A percentile compares a stretch with the other conserved stretches of the same genome.
Conservation (phyloP, 2,329 filamentous ascomycete genomes). For the Raffaelea ambrosiae region DNA sequence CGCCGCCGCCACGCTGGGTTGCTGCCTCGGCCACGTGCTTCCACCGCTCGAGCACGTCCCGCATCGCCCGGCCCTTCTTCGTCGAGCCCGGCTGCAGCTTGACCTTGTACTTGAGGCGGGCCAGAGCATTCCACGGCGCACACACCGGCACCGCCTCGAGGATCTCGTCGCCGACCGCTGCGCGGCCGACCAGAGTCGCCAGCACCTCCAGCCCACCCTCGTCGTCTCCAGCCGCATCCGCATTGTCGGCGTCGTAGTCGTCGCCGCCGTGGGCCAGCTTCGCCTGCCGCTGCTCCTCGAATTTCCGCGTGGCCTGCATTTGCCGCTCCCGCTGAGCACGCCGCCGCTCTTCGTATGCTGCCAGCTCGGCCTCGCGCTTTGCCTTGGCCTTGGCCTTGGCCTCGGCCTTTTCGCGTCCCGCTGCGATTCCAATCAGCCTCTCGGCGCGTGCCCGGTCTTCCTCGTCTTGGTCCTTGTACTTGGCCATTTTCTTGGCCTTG, state of each 20-base stretch:
- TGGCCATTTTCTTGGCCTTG: conserved; percentile 84
- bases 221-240: conserved; percentile 47
- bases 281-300: conserved; percentile 59
- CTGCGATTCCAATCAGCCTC: conserved; percentile 70
- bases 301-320: conserved; percentile 65
- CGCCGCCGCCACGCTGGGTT: conserved; percentile 31
- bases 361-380: conserved; percentile 61
- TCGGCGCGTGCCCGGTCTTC: conserved; percentile 82
- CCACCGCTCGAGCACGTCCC: conserved; percentile 83
- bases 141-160: conserved; percentile 57
- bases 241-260: conserved; percentile 50
- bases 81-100: conserved; percentile 84
- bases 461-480: conserved; percentile 91
- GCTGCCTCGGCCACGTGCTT: conserved; percentile 43
- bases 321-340: conserved; percentile 71
- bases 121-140: conserved; percentile 55
- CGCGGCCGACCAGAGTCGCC: conserved; percentile 68
- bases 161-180: conserved; percentile 75
- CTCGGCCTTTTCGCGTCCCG: conserved; percentile 57
- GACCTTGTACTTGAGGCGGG: conserved; percentile 80
- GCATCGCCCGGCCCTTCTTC: conserved; percentile 93
- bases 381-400: conserved; percentile 61
- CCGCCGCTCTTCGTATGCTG: conserved; percentile 65
- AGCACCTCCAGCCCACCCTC: conserved; percentile 36
- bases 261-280: conserved; percentile 51